Percentiles rank a stretch among this genome's conserved stretches.
Evolutionary conservation across 257 asterid genomes (phyloP).

Genomic region (Ajuga chamaepitys): DNA sequence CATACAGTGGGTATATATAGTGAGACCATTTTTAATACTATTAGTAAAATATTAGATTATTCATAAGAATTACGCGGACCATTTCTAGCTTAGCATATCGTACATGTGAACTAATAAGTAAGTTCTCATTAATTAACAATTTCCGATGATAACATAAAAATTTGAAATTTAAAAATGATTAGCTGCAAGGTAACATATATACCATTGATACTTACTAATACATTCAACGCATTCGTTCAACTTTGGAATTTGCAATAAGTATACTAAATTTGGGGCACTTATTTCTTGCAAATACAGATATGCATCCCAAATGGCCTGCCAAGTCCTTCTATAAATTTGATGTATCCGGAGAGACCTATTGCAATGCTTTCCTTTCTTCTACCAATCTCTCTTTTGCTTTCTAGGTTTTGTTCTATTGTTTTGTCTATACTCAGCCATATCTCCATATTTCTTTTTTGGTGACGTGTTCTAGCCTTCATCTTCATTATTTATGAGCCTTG

Average conservation of each 20-base stretch:
- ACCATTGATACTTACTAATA: constrained; percentile 19
- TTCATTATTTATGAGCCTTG: not conserved
- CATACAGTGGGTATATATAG: too few species aligned
- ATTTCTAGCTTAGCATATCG: too few species aligned
- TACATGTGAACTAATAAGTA: constrained; percentile 5
- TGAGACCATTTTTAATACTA: too few species aligned
- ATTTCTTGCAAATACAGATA: constrained; percentile 17
- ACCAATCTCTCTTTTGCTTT: too few species aligned
- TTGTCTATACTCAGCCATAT: too few species aligned
- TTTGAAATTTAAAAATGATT: constrained; percentile 13
- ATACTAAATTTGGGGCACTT: constrained; percentile 9
- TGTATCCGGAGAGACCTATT: too few species aligned
- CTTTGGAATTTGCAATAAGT: constrained; percentile 20
- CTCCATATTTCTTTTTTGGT: not conserved
- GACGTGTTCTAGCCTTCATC: too few species aligned
- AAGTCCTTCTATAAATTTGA: too few species aligned
- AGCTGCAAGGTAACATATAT: constrained; percentile 19
- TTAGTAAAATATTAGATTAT: too few species aligned
- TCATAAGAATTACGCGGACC: too few species aligned
- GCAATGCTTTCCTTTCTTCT: too few species aligned
- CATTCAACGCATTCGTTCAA: constrained; percentile 8
- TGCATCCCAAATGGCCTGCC: constrained; percentile 16
- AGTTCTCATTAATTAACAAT: constrained; percentile 4
- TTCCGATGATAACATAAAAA: not conserved
- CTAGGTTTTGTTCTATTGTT: too few species aligned